Base-by-base conservation (phyloP, 1,284 basidiomycete species). In the Naganishia cerealis region DNA sequence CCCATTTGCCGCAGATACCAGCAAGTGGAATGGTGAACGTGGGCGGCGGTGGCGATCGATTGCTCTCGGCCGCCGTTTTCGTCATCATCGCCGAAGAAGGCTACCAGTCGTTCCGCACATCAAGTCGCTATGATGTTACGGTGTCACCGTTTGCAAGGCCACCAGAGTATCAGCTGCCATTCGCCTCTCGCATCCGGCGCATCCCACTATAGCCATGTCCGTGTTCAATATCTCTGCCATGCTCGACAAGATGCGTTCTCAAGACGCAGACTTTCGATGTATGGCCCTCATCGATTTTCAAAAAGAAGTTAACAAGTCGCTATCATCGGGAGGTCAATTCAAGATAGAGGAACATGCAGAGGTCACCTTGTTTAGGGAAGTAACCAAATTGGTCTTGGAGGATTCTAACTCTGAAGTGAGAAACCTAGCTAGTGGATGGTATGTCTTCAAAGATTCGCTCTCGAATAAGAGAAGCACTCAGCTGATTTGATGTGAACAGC, bases 341-440 rank as follows among this genome's bases (percentile, higher is more conserved):
- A 77, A 58, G 50, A 87, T 90, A 52, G 94, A 96, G 77, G 92
- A 95, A 78, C 74, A 83, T 2, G 84, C 87, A 42, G 94, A 97
- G 83, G 87, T 84, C 77, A 90, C 89, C 74, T 87, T 92, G 39
- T 68, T 68, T 24, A 63, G 56, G 26, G 67, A 68, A 43, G 58
- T 68, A 5, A 84, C 93, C 55, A 86, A 85, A 54, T 87, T 90
- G 75, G 92, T 96, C 1, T 83, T 97, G 26, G 88, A 91, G 75
- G 96, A 99, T 82, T 88, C 88, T 81, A 97, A 96, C 75, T 92
- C 92, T 16, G 95, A 99, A 82, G 96, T 99, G 72, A 98, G 98
- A 84, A 97, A 97, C 78, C 90, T 94, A 77, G 92, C 93, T 1
- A 94, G 96, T 16, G 92, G 93, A 82, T 94, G 92, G 94, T 92